Conservation (phyloP, 805 yeast genomes). For the Metschnikowia koreensis region DNA sequence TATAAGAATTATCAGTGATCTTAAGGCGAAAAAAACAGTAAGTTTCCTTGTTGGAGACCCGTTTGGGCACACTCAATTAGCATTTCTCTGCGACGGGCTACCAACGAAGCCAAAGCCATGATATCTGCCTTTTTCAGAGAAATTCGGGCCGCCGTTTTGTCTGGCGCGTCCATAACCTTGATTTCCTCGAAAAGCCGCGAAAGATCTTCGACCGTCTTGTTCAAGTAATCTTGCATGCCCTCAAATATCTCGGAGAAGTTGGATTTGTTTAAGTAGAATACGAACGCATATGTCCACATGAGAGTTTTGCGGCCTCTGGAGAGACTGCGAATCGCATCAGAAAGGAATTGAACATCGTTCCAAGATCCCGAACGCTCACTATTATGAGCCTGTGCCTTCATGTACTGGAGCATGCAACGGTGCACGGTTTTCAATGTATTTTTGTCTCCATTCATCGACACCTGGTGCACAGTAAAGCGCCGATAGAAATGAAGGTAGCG, state of each 20-base stretch:
- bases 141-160: slow-evolving; percentile 29
- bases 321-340: slow-evolving; percentile 66
- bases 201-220: slow-evolving; percentile 65
- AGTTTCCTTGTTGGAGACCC: slow-evolving; percentile 37
- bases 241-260: slow-evolving; percentile 65
- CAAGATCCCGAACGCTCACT: slow-evolving; percentile 48
- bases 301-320: slow-evolving; percentile 70
- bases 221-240: slow-evolving; percentile 62
- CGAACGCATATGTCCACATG: slow-evolving; percentile 88
- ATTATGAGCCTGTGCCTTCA: slow-evolving; percentile 49
- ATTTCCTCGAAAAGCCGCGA: slow-evolving; percentile 56
- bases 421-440: slow-evolving; percentile 63
- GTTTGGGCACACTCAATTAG: slow-evolving; percentile 45
- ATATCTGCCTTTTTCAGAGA: slow-evolving; percentile 36
- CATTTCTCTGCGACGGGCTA: slow-evolving; percentile 38
- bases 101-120: slow-evolving; percentile 43
- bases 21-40: slow-evolving; percentile 14
- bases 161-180: slow-evolving; percentile 26
- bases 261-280: slow-evolving; percentile 58
- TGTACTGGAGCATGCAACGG: slow-evolving; percentile 59
- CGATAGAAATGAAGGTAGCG: slow-evolving; percentile 75
- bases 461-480: slow-evolving; percentile 72
- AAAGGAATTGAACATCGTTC: slow-evolving; percentile 84
- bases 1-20: not conserved
- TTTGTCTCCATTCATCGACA: slow-evolving; percentile 70